Percentiles rank a stretch among this genome's conserved stretches.
phyloP scores from a whole-genome alignment of 306 rosid species.

The Vigna radiata region DNA sequence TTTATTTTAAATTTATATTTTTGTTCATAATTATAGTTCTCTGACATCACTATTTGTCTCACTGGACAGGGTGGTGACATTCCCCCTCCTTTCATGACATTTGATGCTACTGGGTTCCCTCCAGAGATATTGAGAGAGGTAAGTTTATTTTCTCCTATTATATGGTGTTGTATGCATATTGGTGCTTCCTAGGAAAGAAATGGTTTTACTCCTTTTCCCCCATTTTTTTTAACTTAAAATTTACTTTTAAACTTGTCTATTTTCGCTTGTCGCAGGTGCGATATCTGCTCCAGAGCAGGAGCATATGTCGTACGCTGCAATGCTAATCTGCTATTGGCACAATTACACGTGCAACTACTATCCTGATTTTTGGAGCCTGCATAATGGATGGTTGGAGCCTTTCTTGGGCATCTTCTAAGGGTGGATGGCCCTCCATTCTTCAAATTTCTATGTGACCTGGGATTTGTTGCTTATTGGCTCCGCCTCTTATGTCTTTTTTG shows the following conservation, averaged over 20 bases:
- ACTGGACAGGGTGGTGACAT: slow-evolving; percentile 86
- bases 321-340: slow-evolving; percentile 97
- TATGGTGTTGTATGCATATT: slow-evolving; percentile 36
- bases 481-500: slow-evolving; percentile 85
- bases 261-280: slow-evolving; percentile 99
- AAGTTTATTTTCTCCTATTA: slow-evolving; percentile 50
- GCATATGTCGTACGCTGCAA: slow-evolving; percentile 99
- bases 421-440: slow-evolving; percentile 90
- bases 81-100: slow-evolving; percentile 94
- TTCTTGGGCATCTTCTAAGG: slow-evolving; percentile 95
- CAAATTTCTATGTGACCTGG: slow-evolving; percentile 96
- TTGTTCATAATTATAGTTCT: slow-evolving; percentile 17
- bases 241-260: slow-evolving; percentile 76
- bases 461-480: slow-evolving; percentile 96
- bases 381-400: slow-evolving; percentile 98
- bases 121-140: slow-evolving; percentile 96
- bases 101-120: slow-evolving; percentile 93
- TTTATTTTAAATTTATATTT: slow-evolving; percentile 19
- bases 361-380: slow-evolving; percentile 99
- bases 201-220: slow-evolving; percentile 49
- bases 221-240: slow-evolving; percentile 40
- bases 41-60: slow-evolving; percentile 42
- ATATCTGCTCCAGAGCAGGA: slow-evolving; percentile 99
- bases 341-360: slow-evolving; percentile 90
- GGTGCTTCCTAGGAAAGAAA: slow-evolving; percentile 42